Evolutionary conservation across 2,329 filamentous ascomycete genomes (phyloP).

Genomic region (Colletotrichum orbiculare): DNA sequence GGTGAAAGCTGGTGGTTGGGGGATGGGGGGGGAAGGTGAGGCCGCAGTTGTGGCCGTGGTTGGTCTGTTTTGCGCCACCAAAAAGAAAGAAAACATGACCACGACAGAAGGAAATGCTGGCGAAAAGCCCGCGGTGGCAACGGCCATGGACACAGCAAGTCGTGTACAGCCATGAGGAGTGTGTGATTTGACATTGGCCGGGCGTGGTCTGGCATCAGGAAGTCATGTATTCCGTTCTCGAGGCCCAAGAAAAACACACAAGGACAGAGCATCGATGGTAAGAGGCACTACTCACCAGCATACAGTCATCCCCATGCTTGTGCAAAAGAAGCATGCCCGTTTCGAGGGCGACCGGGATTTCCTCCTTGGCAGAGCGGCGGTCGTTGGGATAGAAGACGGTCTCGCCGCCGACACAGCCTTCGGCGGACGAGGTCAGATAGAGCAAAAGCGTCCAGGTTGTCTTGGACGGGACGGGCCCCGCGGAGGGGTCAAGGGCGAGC

Average conservation of each 20-base stretch:
- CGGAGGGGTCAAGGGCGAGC: constrained; percentile 44
- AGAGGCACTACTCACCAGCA: constrained; percentile 68
- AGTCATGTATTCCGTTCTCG: neutral
- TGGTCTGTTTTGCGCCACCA: constrained; percentile 27
- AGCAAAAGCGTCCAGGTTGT: constrained; percentile 94
- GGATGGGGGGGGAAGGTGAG: constrained; percentile 14
- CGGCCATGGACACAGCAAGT: constrained; percentile 14
- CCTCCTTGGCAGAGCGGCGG: constrained; percentile 65
- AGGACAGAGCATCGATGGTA: neutral
- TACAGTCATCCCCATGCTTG: constrained; percentile 88
- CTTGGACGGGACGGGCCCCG: constrained; percentile 57
- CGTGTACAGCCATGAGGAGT: neutral
- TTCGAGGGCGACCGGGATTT: constrained; percentile 78
- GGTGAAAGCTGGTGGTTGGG: constrained; percentile 2
- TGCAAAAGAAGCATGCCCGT: constrained; percentile 89
- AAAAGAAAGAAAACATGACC: constrained; percentile 26
- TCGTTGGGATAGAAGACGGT: constrained; percentile 90
- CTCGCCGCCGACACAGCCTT: constrained; percentile 83
- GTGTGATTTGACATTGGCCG: neutral
- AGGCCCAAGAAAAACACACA: constrained; percentile 4
- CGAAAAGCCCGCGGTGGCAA: constrained; percentile 25
- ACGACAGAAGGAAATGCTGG: constrained; percentile 16
- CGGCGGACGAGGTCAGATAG: constrained; percentile 75
- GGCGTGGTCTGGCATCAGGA: constrained; percentile 24
- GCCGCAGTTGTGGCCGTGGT: constrained; percentile 28